These are phyloP conservation scores for Spatholobus suberectus DNA, from an alignment of 306 rosid species.

Conservation along the genomic window DNA sequence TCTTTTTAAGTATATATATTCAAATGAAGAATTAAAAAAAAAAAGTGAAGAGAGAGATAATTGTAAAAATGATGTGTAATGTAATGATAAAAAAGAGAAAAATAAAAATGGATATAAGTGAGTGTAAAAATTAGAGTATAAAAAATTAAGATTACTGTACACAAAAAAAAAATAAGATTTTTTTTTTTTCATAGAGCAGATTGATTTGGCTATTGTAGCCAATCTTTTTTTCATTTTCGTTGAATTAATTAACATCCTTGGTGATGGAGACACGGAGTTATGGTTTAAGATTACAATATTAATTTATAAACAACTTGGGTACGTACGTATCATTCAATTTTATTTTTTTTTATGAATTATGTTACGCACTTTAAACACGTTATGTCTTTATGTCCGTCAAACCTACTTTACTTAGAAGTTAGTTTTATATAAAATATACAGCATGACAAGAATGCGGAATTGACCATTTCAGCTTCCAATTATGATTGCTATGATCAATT, in stretches of 20 bases:
- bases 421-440: neutral
- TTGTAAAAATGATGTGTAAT: no score
- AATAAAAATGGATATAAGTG: no score
- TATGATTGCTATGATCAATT: neutral
- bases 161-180: no score
- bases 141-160: no score
- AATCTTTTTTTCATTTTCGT: neutral
- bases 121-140: no score
- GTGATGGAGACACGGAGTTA: neutral
- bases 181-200: no score
- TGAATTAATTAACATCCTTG: neutral
- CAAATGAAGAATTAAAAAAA: no score
- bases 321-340: neutral
- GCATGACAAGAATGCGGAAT: neutral
- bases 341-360: neutral
- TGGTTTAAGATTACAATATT: neutral
- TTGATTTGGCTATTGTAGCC: neutral
- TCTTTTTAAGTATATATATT: no score
- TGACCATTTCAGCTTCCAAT: slow-evolving; percentile 29
- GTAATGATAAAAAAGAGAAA: no score
- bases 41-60: no score
- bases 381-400: neutral
- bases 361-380: neutral
- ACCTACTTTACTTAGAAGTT: slow-evolving; percentile 7
- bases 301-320: neutral